These are phyloP conservation scores for Pythium volutum DNA, from an alignment of 352 stramenopile genomes.

Conservation along the genomic window DNA sequence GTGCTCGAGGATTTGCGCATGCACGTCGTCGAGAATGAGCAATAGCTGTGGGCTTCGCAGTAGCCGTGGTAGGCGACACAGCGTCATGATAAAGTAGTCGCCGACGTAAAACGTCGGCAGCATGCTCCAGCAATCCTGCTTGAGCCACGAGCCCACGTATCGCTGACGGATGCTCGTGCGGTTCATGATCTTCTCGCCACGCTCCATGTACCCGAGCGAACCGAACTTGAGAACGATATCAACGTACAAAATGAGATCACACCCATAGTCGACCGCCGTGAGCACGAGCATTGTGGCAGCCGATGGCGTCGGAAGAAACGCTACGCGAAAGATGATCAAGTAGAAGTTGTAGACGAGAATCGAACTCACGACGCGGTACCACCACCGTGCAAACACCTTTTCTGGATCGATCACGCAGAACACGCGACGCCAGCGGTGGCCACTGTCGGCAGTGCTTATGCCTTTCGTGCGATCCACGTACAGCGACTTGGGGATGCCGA, in stretches of 20 bases:
- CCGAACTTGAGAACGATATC: constrained; percentile 26
- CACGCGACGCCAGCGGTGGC: background rate
- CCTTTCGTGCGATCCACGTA: constrained; percentile 40
- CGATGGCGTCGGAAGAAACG: constrained; percentile 22
- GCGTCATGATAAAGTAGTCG: constrained; percentile 21
- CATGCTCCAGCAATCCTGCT: constrained; percentile 33
- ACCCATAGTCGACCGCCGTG: constrained; percentile 23
- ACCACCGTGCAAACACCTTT: constrained; percentile 42
- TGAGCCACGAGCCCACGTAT: constrained; percentile 22
- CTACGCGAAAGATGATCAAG: constrained; percentile 30
- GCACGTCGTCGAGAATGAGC: constrained; percentile 23
- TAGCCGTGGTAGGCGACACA: constrained; percentile 24
- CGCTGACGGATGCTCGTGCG: constrained; percentile 18
- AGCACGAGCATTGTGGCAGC: constrained; percentile 4
- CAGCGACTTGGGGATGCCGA: constrained; percentile 42
- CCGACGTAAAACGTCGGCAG: constrained; percentile 23
- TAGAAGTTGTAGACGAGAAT: constrained; percentile 46
- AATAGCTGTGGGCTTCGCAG: constrained; percentile 28
- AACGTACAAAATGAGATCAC: constrained; percentile 23
- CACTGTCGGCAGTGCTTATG: background rate
- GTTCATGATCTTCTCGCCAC: constrained; percentile 27
- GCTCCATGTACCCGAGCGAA: constrained; percentile 21
- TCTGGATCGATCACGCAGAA: constrained; percentile 43
- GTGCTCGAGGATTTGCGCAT: constrained; percentile 26
- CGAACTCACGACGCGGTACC: constrained; percentile 45